Evolutionary conservation across 106 monocot species (phyloP).

Genomic region (Alisma plantagoaquatica): DNA sequence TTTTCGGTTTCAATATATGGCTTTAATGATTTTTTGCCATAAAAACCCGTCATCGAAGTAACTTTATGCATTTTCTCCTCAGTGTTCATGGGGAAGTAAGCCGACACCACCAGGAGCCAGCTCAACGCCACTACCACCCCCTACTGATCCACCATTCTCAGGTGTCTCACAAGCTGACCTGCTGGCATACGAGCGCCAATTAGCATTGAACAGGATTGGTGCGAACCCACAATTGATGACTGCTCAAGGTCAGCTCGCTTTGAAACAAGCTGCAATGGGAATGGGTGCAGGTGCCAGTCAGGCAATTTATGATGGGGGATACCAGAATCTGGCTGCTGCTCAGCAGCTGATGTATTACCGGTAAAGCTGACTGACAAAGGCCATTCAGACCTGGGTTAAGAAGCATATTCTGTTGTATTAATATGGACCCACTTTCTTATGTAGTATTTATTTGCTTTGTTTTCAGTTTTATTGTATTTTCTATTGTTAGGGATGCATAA

Average conservation of each 20-base stretch:
- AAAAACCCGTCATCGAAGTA: no score
- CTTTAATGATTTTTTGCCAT: no score
- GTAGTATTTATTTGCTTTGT: no score
- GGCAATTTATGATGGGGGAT: constrained; percentile 58
- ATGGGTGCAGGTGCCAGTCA: constrained; percentile 43
- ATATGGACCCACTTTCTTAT: no score
- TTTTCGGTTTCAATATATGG: no score
- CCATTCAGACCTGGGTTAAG: no score
- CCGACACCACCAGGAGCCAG: constrained; percentile 55
- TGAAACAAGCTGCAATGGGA: constrained; percentile 50
- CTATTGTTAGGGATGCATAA: no score
- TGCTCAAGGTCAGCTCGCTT: constrained; percentile 37
- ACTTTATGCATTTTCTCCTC: constrained; percentile 5
- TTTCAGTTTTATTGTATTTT: no score
- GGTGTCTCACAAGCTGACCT: constrained; percentile 26
- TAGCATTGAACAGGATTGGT: constrained; percentile 65
- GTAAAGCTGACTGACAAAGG: no score
- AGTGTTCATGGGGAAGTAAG: constrained; percentile 88
- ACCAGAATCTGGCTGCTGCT: constrained; percentile 29
- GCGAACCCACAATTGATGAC: constrained; percentile 32
- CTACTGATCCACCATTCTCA: constrained; percentile 25
- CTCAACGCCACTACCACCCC: constrained; percentile 46
- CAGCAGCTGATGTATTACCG: constrained; percentile 78
- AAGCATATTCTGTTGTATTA: no score
- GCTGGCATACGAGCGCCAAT: constrained; percentile 31